These are phyloP conservation scores for Chrysochromulina tobinii DNA, from an alignment of 78 protist genomes.

Conservation along the genomic window DNA sequence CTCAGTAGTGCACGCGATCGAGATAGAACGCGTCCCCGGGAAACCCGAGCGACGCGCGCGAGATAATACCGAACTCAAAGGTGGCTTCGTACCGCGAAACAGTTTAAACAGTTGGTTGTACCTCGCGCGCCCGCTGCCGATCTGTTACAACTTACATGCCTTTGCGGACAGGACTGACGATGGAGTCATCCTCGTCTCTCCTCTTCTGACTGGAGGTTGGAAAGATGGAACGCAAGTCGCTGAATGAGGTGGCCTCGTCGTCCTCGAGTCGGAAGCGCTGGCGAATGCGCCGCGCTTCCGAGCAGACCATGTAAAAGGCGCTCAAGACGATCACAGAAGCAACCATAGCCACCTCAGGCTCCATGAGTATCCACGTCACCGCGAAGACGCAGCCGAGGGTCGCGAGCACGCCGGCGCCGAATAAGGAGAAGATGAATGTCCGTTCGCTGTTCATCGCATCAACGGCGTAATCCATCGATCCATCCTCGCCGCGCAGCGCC, in stretches of 20 bases:
- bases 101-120: no score
- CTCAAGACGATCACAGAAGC: not conserved
- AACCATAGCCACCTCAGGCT: not conserved
- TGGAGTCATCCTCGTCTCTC: no score
- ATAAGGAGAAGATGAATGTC: not conserved
- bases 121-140: no score
- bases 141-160: no score
- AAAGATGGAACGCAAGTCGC: not conserved
- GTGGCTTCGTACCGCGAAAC: no score
- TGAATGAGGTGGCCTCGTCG: not conserved
- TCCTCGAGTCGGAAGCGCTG: not conserved
- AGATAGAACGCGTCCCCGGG: no score
- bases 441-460: not conserved
- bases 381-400: constrained; percentile 4
- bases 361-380: not conserved
- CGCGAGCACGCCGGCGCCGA: not conserved
- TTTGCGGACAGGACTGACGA: no score
- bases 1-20: no score
- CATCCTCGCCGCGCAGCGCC: not conserved
- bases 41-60: no score
- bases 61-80: no score
- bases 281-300: constrained; percentile 1
- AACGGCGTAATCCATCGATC: constrained; percentile 12
- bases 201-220: no score
- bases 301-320: not conserved